Conservation (phyloP, 2,329 filamentous ascomycete genomes). For the Aspergillus udagawae region DNA sequence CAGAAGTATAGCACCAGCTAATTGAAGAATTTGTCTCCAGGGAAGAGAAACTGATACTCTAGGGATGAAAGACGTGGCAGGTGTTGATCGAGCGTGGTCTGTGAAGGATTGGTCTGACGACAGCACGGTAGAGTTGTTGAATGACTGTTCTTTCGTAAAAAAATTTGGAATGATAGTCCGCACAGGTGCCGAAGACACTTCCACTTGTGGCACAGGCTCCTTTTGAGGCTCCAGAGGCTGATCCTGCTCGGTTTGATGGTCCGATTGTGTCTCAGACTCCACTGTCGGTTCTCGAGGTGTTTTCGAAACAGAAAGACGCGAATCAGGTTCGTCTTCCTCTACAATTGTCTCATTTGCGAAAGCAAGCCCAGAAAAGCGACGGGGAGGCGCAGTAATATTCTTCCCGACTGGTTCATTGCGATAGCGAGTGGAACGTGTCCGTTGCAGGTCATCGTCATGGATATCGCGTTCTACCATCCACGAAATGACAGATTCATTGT, state of each 20-base stretch:
- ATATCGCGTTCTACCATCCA: conserved; percentile 35
- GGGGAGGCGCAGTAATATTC: conserved; percentile 35
- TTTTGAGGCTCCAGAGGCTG: background rate
- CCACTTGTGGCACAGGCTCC: background rate
- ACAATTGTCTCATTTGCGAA: conserved; percentile 25
- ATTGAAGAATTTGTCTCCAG: background rate
- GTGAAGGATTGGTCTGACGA: conserved; percentile 1
- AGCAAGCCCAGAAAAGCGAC: conserved; percentile 30
- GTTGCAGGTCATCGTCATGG: conserved; percentile 32
- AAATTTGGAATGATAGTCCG: conserved; percentile 23
- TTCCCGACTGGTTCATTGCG: conserved; percentile 20
- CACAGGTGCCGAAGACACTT: conserved; percentile 16
- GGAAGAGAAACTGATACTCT: background rate
- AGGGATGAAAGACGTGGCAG: background rate
- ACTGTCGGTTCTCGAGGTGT: background rate
- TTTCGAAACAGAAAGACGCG: conserved; percentile 6
- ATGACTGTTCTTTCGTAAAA: conserved; percentile 7
- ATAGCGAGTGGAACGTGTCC: conserved; percentile 26
- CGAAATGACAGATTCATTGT: conserved; percentile 32
- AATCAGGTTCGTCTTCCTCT: conserved; percentile 26
- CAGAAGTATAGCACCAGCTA: conserved; percentile 8
- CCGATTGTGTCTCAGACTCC: background rate
- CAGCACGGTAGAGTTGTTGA: background rate
- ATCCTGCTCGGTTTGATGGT: conserved; percentile 2
- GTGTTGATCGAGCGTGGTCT: background rate